Conservation (phyloP, 495 filamentous ascomycete genomes). For the Zalerion maritima region DNA sequence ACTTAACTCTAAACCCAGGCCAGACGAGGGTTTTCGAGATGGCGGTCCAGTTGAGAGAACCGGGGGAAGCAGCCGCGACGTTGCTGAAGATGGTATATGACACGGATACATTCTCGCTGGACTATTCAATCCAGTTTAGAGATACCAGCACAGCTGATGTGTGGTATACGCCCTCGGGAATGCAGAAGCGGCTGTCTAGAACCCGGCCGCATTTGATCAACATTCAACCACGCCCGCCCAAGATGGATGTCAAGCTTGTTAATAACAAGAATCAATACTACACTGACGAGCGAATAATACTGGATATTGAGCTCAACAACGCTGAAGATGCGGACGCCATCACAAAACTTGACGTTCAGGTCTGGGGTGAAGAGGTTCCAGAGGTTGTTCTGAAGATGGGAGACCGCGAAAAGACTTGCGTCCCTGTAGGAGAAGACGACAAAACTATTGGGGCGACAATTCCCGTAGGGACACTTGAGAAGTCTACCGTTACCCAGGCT, state of each 20-base stretch:
- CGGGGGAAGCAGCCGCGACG: constrained; percentile 55
- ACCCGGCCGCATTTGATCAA: constrained; percentile 38
- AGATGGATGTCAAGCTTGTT: constrained; percentile 58
- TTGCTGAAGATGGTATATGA: constrained; percentile 48
- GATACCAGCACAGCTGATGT: constrained; percentile 23
- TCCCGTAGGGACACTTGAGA: constrained; percentile 33
- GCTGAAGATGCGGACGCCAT: constrained; percentile 70
- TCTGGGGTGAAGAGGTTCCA: constrained; percentile 49
- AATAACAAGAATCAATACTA: constrained; percentile 59
- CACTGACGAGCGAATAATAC: constrained; percentile 54
- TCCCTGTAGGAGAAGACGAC: constrained; percentile 18
- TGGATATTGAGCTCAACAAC: constrained; percentile 61
- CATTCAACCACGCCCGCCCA: constrained; percentile 80
- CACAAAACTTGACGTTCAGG: constrained; percentile 48
- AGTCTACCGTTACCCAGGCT: constrained; percentile 22
- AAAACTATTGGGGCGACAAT: constrained; percentile 14
- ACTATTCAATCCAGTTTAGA: constrained; percentile 43
- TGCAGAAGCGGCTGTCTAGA: constrained; percentile 32
- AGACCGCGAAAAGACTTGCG: too few relatives aligned
- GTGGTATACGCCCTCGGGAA: constrained; percentile 41
- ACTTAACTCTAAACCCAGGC: constrained; percentile 55
- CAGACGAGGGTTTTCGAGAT: constrained; percentile 59
- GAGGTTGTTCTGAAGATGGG: constrained; percentile 26
- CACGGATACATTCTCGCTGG: constrained; percentile 51
- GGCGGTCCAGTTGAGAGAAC: constrained; percentile 59